Conservation (phyloP, 805 yeast genomes). For the Maudiozyma turicensis region DNA sequence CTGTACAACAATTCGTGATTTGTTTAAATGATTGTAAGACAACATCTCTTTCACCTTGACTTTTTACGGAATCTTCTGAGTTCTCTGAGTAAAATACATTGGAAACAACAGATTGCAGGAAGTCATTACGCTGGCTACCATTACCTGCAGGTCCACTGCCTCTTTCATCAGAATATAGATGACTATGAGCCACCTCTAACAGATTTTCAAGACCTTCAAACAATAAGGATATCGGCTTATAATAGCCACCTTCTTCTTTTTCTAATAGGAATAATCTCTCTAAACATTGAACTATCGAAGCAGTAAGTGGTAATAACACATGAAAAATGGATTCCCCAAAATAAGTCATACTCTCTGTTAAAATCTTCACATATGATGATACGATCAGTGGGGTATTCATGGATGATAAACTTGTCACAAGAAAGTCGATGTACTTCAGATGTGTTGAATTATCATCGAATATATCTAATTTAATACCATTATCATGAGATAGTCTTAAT, state of each 20-base stretch:
- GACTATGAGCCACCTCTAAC: conserved; percentile 48
- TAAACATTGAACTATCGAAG: conserved; percentile 31
- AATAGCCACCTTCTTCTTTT: conserved; percentile 32
- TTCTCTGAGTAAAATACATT: conserved; percentile 27
- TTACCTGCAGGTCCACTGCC: conserved; percentile 14
- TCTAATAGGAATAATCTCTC: conserved; percentile 12
- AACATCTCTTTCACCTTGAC: conserved; percentile 37
- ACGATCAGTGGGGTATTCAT: conserved; percentile 33
- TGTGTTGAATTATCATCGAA: conserved; percentile 25
- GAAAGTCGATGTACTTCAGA: conserved; percentile 33
- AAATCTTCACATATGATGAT: conserved; percentile 32
- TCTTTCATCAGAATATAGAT: conserved; percentile 32
- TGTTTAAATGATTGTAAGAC: conserved; percentile 56
- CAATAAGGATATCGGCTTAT: conserved; percentile 37
- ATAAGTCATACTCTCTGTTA: conserved; percentile 42
- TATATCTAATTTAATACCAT: conserved; percentile 25
- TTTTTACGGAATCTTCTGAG: conserved; percentile 34
- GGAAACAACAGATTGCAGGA: conserved; percentile 27
- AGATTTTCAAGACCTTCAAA: conserved; percentile 59
- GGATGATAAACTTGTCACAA: conserved; percentile 40
- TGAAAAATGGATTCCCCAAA: conserved; percentile 45
- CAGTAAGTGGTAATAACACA: conserved; percentile 44
- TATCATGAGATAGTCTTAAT: conserved; percentile 23
- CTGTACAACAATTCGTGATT: conserved; percentile 44
- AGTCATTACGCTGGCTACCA: conserved; percentile 18